Conservation (phyloP, 2,329 filamentous ascomycete genomes). For the Diaporthe vaccinii region DNA sequence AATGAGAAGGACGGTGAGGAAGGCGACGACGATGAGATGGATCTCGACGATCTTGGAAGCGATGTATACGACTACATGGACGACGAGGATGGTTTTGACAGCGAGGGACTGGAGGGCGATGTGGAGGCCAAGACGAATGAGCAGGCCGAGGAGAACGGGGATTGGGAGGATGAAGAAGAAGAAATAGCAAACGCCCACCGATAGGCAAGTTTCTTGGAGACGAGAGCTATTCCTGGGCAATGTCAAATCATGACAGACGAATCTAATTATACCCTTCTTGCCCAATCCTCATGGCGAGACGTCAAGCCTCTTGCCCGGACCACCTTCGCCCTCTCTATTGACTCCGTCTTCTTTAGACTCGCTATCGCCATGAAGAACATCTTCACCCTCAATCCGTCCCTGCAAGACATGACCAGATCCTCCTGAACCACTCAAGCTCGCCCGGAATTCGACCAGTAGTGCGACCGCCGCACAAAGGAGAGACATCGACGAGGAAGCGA, state of each 20-base stretch:
- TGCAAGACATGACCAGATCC: neutral
- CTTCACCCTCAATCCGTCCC: neutral
- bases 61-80: conserved; percentile 55
- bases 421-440: neutral
- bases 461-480: conserved; percentile 31
- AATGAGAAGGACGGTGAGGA: conserved; percentile 56
- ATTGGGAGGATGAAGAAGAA: conserved; percentile 66
- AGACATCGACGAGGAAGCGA: conserved; percentile 36
- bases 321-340: neutral
- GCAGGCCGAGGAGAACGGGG: conserved; percentile 62
- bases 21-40: conserved; percentile 50
- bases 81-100: conserved; percentile 64
- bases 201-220: neutral
- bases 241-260: neutral
- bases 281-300: neutral
- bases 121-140: conserved; percentile 64
- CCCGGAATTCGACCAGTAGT: conserved; percentile 32
- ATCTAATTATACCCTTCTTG: conserved; percentile 24
- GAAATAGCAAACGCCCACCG: conserved; percentile 49
- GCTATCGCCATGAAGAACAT: neutral
- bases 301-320: neutral
- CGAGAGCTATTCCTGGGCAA: neutral
- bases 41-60: conserved; percentile 54
- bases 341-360: neutral
- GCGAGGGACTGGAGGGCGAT: conserved; percentile 64